Evolutionary conservation across 352 stramenopile genomes (phyloP), one percentile per base, ranked within the genome.

Genomic region (Thraustochytrium striatum): DNA sequence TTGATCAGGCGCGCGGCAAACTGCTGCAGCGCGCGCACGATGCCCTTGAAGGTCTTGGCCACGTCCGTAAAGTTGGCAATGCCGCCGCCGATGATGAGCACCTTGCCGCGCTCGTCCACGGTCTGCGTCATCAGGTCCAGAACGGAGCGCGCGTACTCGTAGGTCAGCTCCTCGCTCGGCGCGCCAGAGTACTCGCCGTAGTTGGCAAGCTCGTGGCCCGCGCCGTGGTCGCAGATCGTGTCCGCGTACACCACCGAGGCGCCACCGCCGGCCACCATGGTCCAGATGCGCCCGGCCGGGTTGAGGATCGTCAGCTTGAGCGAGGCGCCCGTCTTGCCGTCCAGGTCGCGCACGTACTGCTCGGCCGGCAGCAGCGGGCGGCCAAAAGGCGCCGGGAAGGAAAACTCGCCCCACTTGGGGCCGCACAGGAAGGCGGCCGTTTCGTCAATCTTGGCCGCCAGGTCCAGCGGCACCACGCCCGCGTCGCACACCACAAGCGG

Each of bases 1-100:
- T 93, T 86, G 83, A 91, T 91, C 32, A 97, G 84, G 83, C 97
- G 92, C 79, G 96, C 87, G 83, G 94, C 87, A 86, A 92, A 97
- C 82, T 94, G 88, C 53, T 89, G 87, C 43, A 98, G 91, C 32
- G 94, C 94, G 39, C 92, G 93, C 70, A 98, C 97, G 80, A 98
- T 96, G 55, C 94, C 94, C 84, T 95, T 96, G 85, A 98, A 98
- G 11, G 94, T 98, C 83, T 95, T 89, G 13, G 94, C 94, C 8
- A 98, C 93, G 83, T 98, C 94, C 44, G 94, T 98, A 85, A 98
- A 98, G 86, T 98, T 98, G 79, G 94, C 94, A 87, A 98, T 98
- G 57, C 93, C 93, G 79, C 94, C 94, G 61, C 94, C 94, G 81
- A 98, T 97, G 82, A 98, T 97, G 52, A 98, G 87, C 61, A 98